Base-by-base conservation (phyloP, 441 rosid species). In the Dalechampia spathulata region DNA sequence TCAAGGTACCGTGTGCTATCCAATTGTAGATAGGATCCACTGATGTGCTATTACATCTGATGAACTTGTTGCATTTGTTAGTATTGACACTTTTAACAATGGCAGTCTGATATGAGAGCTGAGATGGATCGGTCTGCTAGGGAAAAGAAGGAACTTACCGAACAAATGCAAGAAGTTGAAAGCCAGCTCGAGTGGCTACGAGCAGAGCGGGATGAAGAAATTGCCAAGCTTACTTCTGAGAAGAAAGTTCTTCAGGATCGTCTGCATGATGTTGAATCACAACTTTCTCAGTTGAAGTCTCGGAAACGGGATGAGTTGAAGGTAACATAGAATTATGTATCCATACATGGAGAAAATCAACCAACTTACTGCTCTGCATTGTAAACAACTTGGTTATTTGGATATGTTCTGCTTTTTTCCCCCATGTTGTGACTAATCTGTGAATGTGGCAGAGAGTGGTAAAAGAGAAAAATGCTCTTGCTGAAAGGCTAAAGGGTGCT, bases 171-270 rank as follows among this genome's bases (percentile, higher is more conserved):
- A 43, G 98, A 88, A 66, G 79, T 75, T 66, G 96, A 95, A 71
- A 79, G 85, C 72, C 99, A 95, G 74, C 93, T 95, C 46, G 99
- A 95, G 66, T 95, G 99, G 98, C 73, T 88, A 50, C 97, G 96
- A 11, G 79, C 90, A 27, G 98, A 95, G 80, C 82, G 82, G 58
- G 90, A 88, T 61, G 99, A 91, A 62, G 95, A 83, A 80, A 75
- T 86, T 30, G 40, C 76, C 43, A 91, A 85, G 72, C 83, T 88
- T 57, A 65, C 70, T 16, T 55, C 87, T 45, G 99, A 91, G 75
- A 90, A 86, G 70, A 91, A 86, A 62, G 72, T 66, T 71, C 87
- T 88, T 65, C 86, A 83, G 66, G 96, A 95, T 76, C 99, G 88
- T 68, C 96, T 95, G 75, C 91, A 95, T 70, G 99, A 88, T 74